These are phyloP conservation scores for Diaporthe caulivora DNA, from an alignment of 2,329 filamentous ascomycete species.

Conservation along the genomic window DNA sequence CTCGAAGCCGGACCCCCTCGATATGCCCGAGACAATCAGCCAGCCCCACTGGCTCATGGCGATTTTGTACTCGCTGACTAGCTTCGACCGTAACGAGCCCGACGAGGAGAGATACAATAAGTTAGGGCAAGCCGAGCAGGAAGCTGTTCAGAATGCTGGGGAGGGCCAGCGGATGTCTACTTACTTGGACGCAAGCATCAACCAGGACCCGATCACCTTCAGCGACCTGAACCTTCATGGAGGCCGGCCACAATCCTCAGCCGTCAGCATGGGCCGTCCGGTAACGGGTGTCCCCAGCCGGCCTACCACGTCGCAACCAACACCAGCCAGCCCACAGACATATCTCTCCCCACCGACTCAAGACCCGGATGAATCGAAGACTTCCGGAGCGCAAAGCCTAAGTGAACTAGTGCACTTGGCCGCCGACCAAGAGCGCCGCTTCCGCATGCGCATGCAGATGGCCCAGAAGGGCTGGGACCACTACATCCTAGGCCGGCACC, in stretches of 20 bases:
- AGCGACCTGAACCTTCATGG: constrained; percentile 27
- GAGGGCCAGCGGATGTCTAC: background rate
- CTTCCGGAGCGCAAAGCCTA: background rate
- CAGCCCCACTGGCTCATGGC: constrained; percentile 33
- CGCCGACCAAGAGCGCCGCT: constrained; percentile 30
- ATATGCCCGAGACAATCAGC: constrained; percentile 13
- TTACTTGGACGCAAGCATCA: constrained; percentile 26
- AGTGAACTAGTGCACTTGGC: constrained; percentile 27
- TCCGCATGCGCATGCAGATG: constrained; percentile 30
- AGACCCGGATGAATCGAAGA: background rate
- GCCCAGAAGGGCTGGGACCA: constrained; percentile 33
- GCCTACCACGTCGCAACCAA: constrained; percentile 4
- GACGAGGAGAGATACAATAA: constrained; percentile 29
- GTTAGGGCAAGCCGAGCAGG: constrained; percentile 11
- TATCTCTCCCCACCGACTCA: background rate
- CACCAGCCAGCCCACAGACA: background rate
- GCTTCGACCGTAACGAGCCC: constrained; percentile 30
- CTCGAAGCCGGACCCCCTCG: constrained; percentile 20
- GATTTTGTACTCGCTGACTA: constrained; percentile 24
- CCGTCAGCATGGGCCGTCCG: constrained; percentile 13
- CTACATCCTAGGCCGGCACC: constrained; percentile 26
- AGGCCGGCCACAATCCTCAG: background rate
- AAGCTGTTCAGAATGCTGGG: background rate
- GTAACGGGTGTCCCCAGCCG: constrained; percentile 9
- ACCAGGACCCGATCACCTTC: constrained; percentile 31